phyloP scores from a whole-genome alignment of 2,329 filamentous ascomycete species.

The Cryphonectria radicalis region DNA sequence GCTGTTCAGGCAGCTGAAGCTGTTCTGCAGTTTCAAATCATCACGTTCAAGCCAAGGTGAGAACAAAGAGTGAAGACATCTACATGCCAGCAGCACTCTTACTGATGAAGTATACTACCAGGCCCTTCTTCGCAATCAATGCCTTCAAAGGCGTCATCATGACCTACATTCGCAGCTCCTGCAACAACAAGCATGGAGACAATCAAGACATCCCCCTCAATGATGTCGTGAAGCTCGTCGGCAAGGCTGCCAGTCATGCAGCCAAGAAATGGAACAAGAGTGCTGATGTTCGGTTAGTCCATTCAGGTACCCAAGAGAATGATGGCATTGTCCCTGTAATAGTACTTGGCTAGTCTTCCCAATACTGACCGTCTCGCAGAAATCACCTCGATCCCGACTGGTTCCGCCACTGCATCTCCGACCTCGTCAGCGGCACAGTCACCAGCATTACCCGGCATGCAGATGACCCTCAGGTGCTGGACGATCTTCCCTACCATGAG shows the following conservation, averaged over 20 bases:
- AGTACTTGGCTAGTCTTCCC: neutral
- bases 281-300: constrained; percentile 8
- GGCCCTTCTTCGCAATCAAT: constrained; percentile 10
- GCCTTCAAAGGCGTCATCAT: neutral
- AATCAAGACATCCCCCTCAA: constrained; percentile 11
- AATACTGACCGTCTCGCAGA: neutral
- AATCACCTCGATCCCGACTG: constrained; percentile 14
- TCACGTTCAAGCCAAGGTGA: constrained; percentile 9
- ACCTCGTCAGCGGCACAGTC: constrained; percentile 17
- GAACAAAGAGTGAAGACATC: neutral
- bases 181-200: neutral
- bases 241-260: neutral
- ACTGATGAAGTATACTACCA: neutral
- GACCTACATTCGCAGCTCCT: neutral
- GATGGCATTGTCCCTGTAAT: neutral
- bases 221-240: neutral
- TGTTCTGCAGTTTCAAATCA: constrained; percentile 14
- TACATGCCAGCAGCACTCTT: fast-evolving
- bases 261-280: constrained; percentile 17
- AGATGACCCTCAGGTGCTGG: neutral
- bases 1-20: constrained; percentile 15
- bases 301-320: neutral
- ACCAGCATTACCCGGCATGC: constrained; percentile 2
- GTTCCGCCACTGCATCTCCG: constrained; percentile 18
- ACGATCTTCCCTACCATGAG: neutral